Evolutionary conservation across 345 rosid species (phyloP), one percentile per base, ranked within the genome.

Genomic region (Ceriops decandra): DNA sequence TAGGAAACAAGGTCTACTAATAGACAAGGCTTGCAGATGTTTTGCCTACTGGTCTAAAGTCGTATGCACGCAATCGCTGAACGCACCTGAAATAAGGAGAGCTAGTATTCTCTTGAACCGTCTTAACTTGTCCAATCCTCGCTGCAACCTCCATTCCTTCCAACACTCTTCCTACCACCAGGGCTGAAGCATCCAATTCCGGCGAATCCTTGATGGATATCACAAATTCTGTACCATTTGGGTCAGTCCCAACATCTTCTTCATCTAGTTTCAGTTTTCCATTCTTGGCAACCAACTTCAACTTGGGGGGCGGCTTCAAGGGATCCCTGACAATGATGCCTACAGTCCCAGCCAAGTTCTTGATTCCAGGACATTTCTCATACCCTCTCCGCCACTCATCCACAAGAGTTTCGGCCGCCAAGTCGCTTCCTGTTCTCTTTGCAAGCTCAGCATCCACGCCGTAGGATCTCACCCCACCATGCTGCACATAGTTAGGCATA

Each of bases 71-170:
- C 13, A 19, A n/a, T 4, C n/a, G 15, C 26, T 56, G 7, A 56
- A 30, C 79, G 75, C 26, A 90, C 98, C 87, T 87, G 87, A 93
- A 93, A 78, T 90, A 93, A 60, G 98, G 95, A 69, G 97, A 93
- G 32, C 69, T 58, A 5, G 91, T 90, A 62, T 90, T 93, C 52
- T 93, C 98, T 60, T 78, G 89, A 52, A 90, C 96, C 0, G 92
- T 89, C 84, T 87, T 90, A 20, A 89, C 92, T 54, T 74, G 68
- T 46, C 86, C 85, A 62, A 93, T 84, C 80, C 67, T 84, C 78
- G 85, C 82, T 6, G 77, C 96, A 62, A 85, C 91, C 60, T 80
- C 85, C 87, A 85, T 86, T 24, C 98, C 98, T 70, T 85, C 85
- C 79, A 90, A 57, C 17, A 93, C 95, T 67, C 77, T 72, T 58